Percentiles rank a stretch among this genome's conserved stretches.
Conservation (phyloP, 2,329 filamentous ascomycete species). For the Dothideomycetidae sp. region DNA sequence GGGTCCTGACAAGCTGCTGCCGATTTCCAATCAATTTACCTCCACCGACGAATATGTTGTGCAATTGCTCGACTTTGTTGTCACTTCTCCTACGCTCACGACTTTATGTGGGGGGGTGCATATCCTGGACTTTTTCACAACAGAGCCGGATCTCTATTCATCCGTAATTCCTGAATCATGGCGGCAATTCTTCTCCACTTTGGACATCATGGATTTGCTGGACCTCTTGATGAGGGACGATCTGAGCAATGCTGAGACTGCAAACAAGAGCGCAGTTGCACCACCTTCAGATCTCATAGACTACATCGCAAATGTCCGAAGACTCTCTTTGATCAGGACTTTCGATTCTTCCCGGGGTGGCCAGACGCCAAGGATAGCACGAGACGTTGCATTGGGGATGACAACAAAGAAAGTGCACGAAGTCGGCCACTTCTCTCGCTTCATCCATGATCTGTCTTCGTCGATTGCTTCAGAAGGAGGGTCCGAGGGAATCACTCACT, state of each 20-base stretch:
- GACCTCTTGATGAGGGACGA: slow-evolving; percentile 72
- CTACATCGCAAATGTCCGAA: slow-evolving; percentile 60
- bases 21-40: slow-evolving; percentile 51
- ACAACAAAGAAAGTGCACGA: slow-evolving; percentile 92
- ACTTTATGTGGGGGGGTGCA: slow-evolving; percentile 95
- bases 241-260: slow-evolving; percentile 32
- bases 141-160: slow-evolving; percentile 68
- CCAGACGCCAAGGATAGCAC: slow-evolving; percentile 47
- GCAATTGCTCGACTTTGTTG: slow-evolving; percentile 61
- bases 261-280: slow-evolving; percentile 30
- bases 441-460: slow-evolving; percentile 53
- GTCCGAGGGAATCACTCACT: slow-evolving; percentile 52
- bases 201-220: slow-evolving; percentile 60
- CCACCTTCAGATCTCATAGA: slow-evolving; percentile 46
- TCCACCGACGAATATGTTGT: slow-evolving; percentile 65
- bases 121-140: slow-evolving; percentile 89
- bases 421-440: slow-evolving; percentile 78
- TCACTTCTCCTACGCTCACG: slow-evolving; percentile 61
- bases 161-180: slow-evolving; percentile 64
- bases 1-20: slow-evolving; percentile 43
- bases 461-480: slow-evolving; percentile 36
- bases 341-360: slow-evolving; percentile 28
- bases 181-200: slow-evolving; percentile 59
- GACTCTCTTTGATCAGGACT: slow-evolving; percentile 50
- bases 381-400: slow-evolving; percentile 75